Percentiles rank a stretch among this genome's conserved stretches.
Evolutionary conservation across 164 flowering plant species (phyloP).

Genomic region (Magnolia kwangsiensis): DNA sequence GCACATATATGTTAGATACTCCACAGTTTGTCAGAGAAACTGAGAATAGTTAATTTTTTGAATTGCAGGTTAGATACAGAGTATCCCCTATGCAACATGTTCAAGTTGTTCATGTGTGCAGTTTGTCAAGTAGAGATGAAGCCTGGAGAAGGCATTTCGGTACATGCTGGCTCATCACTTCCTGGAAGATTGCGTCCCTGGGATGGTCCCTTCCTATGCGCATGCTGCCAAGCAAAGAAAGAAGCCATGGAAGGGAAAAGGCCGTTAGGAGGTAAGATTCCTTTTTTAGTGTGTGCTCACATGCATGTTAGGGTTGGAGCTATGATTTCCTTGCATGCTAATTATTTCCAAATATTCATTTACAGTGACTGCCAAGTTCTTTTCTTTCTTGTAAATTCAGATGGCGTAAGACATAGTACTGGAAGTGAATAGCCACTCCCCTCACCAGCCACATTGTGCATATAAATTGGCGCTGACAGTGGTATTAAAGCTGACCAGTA

Average conservation of each 20-base stretch:
- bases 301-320: background rate
- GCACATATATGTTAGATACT: background rate
- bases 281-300: background rate
- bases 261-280: constrained; percentile 49
- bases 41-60: constrained; percentile 2
- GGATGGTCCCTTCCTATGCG: constrained; percentile 98
- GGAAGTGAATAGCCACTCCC: constrained; percentile 55
- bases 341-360: background rate
- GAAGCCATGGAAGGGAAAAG: constrained; percentile 99
- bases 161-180: constrained; percentile 63
- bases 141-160: constrained; percentile 88
- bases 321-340: background rate
- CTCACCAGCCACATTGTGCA: constrained; percentile 12
- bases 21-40: background rate
- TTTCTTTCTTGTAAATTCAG: background rate
- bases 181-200: constrained; percentile 70
- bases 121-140: constrained; percentile 89
- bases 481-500: constrained; percentile 21
- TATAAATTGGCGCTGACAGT: constrained; percentile 27
- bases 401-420: constrained; percentile 29
- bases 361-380: background rate
- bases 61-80: constrained; percentile 77
- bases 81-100: constrained; percentile 95
- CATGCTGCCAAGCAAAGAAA: constrained; percentile 83
- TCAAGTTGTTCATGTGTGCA: constrained; percentile 90